Conservation (phyloP, 2,329 filamentous ascomycete genomes). For the Fusarium verticillioides region DNA sequence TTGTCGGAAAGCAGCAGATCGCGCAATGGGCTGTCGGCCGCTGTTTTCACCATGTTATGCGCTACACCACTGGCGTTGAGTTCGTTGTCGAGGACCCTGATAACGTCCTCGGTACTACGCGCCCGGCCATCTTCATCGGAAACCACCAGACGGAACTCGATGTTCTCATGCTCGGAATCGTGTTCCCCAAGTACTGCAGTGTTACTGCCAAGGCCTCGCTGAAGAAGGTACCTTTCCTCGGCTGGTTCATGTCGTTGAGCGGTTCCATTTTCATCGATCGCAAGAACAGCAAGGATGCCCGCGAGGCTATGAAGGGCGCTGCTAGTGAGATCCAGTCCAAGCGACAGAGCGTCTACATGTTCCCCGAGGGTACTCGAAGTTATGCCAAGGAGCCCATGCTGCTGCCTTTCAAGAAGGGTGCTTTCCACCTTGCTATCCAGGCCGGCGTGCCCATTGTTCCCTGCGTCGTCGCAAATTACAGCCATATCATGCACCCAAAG, state of each 20-base stretch:
- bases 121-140: conserved; percentile 90
- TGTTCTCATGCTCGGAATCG: conserved; percentile 86
- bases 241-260: conserved; percentile 92
- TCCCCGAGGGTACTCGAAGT: conserved; percentile 92
- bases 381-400: conserved; percentile 84
- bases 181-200: conserved; percentile 92
- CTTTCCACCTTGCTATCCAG: conserved; percentile 95
- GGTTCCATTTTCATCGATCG: conserved; percentile 97
- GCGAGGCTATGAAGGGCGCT: conserved; percentile 86
- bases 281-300: conserved; percentile 81
- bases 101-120: conserved; percentile 69
- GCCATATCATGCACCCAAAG: conserved; percentile 75
- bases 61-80: conserved; percentile 76
- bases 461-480: conserved; percentile 83
- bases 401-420: conserved; percentile 98
- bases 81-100: conserved; percentile 79
- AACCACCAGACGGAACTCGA: conserved; percentile 98
- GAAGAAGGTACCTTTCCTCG: conserved; percentile 82
- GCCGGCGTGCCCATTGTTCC: conserved; percentile 94
- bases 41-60: conserved; percentile 83
- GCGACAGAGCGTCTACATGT: conserved; percentile 84
- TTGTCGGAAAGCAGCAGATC: conserved; percentile 77
- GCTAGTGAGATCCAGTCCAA: conserved; percentile 80
- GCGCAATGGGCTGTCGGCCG: conserved; percentile 88
- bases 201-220: conserved; percentile 92